Evolutionary conservation across 2,329 filamentous ascomycete species (phyloP).

Genomic region (Monosporascus sp.): DNA sequence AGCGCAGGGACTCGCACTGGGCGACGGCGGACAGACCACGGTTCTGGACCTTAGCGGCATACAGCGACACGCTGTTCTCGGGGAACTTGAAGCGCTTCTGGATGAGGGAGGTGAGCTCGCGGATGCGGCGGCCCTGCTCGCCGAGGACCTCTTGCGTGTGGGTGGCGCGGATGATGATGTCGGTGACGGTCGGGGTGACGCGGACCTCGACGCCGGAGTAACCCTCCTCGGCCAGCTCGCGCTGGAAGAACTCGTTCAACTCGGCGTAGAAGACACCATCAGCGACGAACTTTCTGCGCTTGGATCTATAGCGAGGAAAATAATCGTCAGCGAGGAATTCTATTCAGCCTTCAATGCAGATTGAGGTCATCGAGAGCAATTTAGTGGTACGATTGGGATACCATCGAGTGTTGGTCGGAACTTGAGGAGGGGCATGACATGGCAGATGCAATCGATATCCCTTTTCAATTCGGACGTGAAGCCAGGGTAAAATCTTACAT

Average conservation of each 20-base stretch:
- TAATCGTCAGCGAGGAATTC: constrained; percentile 7
- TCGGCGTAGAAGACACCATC: constrained; percentile 99
- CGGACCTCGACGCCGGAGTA: constrained; percentile 99
- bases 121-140: constrained; percentile 99
- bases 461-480: no score
- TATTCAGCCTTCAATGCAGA: constrained; percentile 1
- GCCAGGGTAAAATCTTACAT: constrained; percentile 43
- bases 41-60: constrained; percentile 99
- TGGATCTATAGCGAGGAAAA: constrained; percentile 55
- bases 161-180: constrained; percentile 99
- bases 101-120: constrained; percentile 99
- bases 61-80: constrained; percentile 99
- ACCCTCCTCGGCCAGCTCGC: constrained; percentile 98
- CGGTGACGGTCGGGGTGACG: constrained; percentile 98
- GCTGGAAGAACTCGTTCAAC: constrained; percentile 99
- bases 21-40: constrained; percentile 99
- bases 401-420: no score
- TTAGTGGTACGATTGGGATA: no score
- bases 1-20: constrained; percentile 99
- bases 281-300: constrained; percentile 90
- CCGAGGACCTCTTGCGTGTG: constrained; percentile 99
- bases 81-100: constrained; percentile 99
- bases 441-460: constrained; percentile 1
- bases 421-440: constrained; percentile 3
- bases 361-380: background rate